These are phyloP conservation scores for bread wheat (Triticum aestivum) DNA, from an alignment of 176 grass and related monocot species.

Conservation along the genomic window IWGSC_CS_RefSeq_v2.1 NC_057802.1:509889994-509890493, in stretches of 20 bases:
- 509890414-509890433: background rate
- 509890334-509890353: too few relatives aligned
- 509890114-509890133: background rate
- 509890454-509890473: background rate
- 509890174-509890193: background rate
- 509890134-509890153: background rate
- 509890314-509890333: too few relatives aligned
- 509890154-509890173: background rate
- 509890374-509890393: background rate
- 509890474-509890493: background rate
- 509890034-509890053: background rate
- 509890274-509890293: background rate
- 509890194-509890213: background rate
- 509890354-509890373: too few relatives aligned
- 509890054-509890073: background rate
- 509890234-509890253: background rate
- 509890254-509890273: background rate
- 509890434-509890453: background rate
- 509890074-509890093: background rate
- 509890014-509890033: background rate
- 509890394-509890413: background rate
- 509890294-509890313: too few relatives aligned
- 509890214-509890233: background rate
- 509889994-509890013: background rate
- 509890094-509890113: background rate